Evolutionary conservation across 2,329 filamentous ascomycete genomes (phyloP).

Genomic region (Ceratocystis huliohia): DNA sequence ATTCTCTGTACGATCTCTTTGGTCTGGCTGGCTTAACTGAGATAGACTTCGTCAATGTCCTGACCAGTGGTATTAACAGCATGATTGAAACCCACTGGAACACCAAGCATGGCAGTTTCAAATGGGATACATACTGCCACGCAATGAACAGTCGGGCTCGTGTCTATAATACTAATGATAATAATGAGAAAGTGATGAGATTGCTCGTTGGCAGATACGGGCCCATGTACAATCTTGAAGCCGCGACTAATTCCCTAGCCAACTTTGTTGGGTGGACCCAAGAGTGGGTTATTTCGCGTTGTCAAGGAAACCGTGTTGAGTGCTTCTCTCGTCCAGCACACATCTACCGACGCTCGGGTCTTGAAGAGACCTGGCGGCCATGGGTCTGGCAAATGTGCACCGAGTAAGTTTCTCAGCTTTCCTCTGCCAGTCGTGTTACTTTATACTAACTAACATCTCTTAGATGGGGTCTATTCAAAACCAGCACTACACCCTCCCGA

Average conservation of each 20-base stretch:
- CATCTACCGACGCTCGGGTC: constrained; percentile 13
- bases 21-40: constrained; percentile 34
- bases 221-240: constrained; percentile 30
- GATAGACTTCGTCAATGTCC: constrained; percentile 37
- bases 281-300: constrained; percentile 24
- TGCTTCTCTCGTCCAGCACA: constrained; percentile 31
- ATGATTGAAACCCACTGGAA: constrained; percentile 44
- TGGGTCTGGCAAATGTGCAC: constrained; percentile 46
- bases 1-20: constrained; percentile 36
- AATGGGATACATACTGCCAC: constrained; percentile 38
- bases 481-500: constrained; percentile 54
- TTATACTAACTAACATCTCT: constrained; percentile 19
- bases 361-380: constrained; percentile 20
- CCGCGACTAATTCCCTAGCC: constrained; percentile 34
- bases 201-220: constrained; percentile 32
- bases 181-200: constrained; percentile 18
- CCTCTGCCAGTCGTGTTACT: background rate
- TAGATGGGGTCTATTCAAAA: constrained; percentile 68
- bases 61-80: constrained; percentile 32
- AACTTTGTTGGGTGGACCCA: constrained; percentile 41
- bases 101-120: constrained; percentile 32
- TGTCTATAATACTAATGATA: constrained; percentile 31
- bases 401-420: constrained; percentile 30
- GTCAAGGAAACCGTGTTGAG: constrained; percentile 27
- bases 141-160: constrained; percentile 33